These are phyloP conservation scores for Coemansia erecta DNA, from an alignment of 192 early-diverging fungal genomes.

Conservation along the genomic window DNA sequence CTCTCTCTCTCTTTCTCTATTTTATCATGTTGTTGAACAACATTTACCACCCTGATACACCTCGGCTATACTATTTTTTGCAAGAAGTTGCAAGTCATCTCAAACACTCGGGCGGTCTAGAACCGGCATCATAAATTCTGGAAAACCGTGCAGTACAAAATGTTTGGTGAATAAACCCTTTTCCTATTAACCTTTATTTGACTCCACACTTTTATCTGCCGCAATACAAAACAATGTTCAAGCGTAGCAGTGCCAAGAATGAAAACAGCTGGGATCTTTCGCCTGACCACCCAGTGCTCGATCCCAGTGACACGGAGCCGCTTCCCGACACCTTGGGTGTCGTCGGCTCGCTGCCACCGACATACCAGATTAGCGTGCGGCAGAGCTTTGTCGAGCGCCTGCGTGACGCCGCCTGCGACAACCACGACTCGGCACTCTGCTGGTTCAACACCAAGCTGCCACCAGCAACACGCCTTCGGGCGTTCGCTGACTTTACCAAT, in stretches of 20 bases:
- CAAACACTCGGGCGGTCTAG: not conserved
- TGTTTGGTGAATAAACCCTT: not conserved
- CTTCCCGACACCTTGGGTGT: conserved; percentile 22
- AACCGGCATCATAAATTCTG: not conserved
- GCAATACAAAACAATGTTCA: conserved; percentile 18
- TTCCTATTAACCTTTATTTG: not conserved
- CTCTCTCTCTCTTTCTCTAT: no score
- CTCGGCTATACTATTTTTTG: no score
- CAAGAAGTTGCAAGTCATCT: no score
- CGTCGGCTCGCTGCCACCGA: conserved; percentile 18
- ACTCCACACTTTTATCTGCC: not conserved
- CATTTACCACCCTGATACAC: not conserved
- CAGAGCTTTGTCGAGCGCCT: conserved; percentile 22
- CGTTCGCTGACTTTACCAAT: conserved; percentile 22
- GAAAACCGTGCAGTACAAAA: not conserved
- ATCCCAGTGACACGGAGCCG: conserved; percentile 22
- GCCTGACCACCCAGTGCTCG: conserved; percentile 17
- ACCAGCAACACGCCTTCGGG: conserved; percentile 10
- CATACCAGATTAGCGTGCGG: conserved; percentile 19
- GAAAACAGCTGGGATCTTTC: conserved; percentile 21
- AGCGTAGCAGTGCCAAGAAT: not conserved
- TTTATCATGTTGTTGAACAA: no score
- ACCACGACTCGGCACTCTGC: conserved; percentile 7
- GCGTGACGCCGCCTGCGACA: conserved; percentile 7
- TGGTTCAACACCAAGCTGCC: conserved; percentile 32